Conservation (phyloP, 139 green algal species). For the Picochlorum costavermella region DNA sequence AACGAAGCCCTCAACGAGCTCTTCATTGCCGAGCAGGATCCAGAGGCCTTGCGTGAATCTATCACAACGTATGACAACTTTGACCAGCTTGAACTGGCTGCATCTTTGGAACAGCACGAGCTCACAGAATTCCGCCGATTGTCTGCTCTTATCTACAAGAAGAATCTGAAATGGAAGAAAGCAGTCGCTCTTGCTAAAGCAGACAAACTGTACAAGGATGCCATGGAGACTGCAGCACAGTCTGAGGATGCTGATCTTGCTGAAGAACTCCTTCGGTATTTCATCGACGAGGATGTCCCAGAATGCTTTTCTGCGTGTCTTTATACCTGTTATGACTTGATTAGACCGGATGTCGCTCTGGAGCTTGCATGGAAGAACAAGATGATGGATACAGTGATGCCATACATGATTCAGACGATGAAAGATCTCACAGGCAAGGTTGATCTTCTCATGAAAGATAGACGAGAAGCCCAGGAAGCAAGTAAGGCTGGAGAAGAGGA, state of each 20-base stretch:
- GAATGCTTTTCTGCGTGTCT: slow-evolving; percentile 97
- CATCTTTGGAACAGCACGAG: slow-evolving; percentile 86
- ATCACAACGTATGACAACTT: slow-evolving; percentile 97
- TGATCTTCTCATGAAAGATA: slow-evolving; percentile 40
- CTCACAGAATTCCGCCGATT: slow-evolving; percentile 94
- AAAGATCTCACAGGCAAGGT: slow-evolving; percentile 89
- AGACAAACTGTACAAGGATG: slow-evolving; percentile 80
- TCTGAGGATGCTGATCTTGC: slow-evolving; percentile 65
- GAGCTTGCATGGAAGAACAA: slow-evolving; percentile 95
- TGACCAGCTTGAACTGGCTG: slow-evolving; percentile 70
- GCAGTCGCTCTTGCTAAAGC: slow-evolving; percentile 79
- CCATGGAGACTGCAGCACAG: slow-evolving; percentile 88
- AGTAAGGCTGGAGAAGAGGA: slow-evolving; percentile 22
- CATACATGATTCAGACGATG: slow-evolving; percentile 91
- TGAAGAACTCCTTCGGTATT: slow-evolving; percentile 89
- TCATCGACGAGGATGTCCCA: slow-evolving; percentile 65
- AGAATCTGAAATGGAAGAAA: slow-evolving; percentile 79
- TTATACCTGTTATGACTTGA: slow-evolving; percentile 96
- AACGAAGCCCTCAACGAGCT: slow-evolving; percentile 94
- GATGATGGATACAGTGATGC: slow-evolving; percentile 85
- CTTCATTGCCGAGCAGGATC: slow-evolving; percentile 96
- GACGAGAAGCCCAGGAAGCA: slow-evolving; percentile 38
- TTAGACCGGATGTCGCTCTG: slow-evolving; percentile 87
- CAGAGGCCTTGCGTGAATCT: slow-evolving; percentile 46
- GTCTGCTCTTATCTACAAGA: slow-evolving; percentile 86